Base-by-base conservation (phyloP, 2,329 filamentous ascomycete genomes). In the Sarocladium oryzae region DNA sequence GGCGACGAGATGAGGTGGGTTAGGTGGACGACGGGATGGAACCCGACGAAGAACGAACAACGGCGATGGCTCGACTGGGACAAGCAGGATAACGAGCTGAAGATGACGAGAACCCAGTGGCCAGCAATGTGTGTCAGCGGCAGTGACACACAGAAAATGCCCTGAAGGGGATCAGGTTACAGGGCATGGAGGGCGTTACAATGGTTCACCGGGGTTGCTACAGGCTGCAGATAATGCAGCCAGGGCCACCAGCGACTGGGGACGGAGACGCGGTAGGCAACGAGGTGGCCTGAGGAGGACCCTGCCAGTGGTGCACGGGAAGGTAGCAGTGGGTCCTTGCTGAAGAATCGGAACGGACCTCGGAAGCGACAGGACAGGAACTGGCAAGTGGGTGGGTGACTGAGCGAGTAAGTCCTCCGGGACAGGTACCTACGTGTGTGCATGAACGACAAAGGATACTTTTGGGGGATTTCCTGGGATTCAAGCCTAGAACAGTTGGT, bases 1-100 rank as follows among this genome's bases (percentile, higher is more conserved):
- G 43, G 43, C 43, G 26, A 48, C 26, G 43, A 48, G 43, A 48
- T 48, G 43, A 48, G 43, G 43, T 48, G 43, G 43, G 43, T 16
- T 13, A 33, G 26, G 43, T n/a, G 43, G 43, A 48, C 26, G 43
- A 48, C n/a, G 43, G 43, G 43, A 48, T 48, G 43, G 43, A 33
- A 48, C 43, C 43, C 43, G 43, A 48, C 43, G 43, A 48, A 48
- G 26, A 33, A 48, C 36, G 36, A 40, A 16, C 40, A 16, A 43
- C n/a, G n/a, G 21, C 40, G n/a, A 26, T 15, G 11, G 24, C 15
- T 21, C 24, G 23, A 45, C 40, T 4, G 23, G 24, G 16, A 15
- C 37, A 20, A 21, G 16, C 10, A 26, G 6, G 40, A 45, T 3
- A 24, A 26, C 5, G 15, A 24, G 23, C 5, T 9, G 37, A 21